These are phyloP conservation scores for Curvularia verruculosa DNA, from an alignment of 2,329 filamentous ascomycete species.

Conservation along the genomic window DNA sequence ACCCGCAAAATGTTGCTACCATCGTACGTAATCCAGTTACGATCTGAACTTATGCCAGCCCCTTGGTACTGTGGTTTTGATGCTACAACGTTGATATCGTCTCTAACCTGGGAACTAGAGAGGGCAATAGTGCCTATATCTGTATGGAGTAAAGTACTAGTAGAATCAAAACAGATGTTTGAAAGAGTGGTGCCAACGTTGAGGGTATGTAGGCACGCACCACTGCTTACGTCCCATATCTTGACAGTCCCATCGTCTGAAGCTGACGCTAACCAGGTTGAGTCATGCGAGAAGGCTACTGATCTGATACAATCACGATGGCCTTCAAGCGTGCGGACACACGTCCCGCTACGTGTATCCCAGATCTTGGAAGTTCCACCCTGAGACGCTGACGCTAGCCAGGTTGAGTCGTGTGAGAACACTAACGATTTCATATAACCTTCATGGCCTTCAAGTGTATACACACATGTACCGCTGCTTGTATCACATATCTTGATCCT, in stretches of 20 bases:
- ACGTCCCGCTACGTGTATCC: constrained; percentile 4
- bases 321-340: constrained; percentile 14
- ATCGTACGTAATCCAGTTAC: constrained; percentile 26
- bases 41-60: constrained; percentile 16
- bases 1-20: constrained; percentile 27
- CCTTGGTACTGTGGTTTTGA: constrained; percentile 18
- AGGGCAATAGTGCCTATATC: constrained; percentile 24
- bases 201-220: constrained; percentile 13
- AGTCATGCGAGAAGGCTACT: constrained; percentile 9
- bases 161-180: not conserved
- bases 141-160: constrained; percentile 12
- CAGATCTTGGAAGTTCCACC: constrained; percentile 14
- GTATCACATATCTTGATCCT: too few species aligned
- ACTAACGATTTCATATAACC: constrained; percentile 13
- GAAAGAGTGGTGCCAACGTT: too few species aligned
- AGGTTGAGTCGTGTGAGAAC: constrained; percentile 16
- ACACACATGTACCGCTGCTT: too few species aligned
- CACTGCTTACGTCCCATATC: constrained; percentile 29
- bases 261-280: not conserved
- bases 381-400: constrained; percentile 1
- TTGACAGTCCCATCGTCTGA: constrained; percentile 7
- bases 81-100: constrained; percentile 2
- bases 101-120: not conserved
- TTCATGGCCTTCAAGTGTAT: too few species aligned
- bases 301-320: constrained; percentile 8